Conservation (phyloP, 345 rosid species). For the Raphanus raphanistrum region DNA sequence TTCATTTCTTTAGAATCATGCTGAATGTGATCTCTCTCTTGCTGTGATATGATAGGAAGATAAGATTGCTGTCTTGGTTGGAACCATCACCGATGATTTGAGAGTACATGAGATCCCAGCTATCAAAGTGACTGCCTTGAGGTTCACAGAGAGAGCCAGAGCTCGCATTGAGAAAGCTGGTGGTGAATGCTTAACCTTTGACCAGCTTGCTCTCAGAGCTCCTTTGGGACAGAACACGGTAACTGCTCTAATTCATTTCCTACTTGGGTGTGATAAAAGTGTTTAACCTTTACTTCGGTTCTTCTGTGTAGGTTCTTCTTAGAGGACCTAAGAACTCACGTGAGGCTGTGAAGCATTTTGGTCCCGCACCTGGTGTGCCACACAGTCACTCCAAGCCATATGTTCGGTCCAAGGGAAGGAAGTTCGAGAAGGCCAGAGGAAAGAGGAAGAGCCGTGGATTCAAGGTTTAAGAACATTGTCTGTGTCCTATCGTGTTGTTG, state of each 20-base stretch:
- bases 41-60: constrained; percentile 48
- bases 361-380: constrained; percentile 98
- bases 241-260: neutral
- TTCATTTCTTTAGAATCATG: neutral
- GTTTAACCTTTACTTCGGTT: neutral
- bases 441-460: constrained; percentile 81
- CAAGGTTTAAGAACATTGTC: constrained; percentile 51
- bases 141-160: constrained; percentile 87
- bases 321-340: constrained; percentile 96
- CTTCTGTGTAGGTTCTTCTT: constrained; percentile 63
- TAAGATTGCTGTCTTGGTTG: constrained; percentile 84
- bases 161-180: constrained; percentile 98
- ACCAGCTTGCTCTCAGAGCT: constrained; percentile 89
- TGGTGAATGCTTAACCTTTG: constrained; percentile 95
- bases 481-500: constrained; percentile 22
- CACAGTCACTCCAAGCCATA: constrained; percentile 89
- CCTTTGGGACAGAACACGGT: constrained; percentile 99
- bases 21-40: neutral
- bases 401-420: constrained; percentile 85
- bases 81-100: constrained; percentile 84
- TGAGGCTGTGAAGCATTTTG: constrained; percentile 97
- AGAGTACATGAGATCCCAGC: constrained; percentile 87
- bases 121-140: constrained; percentile 77
- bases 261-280: neutral
- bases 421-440: constrained; percentile 91